Conservation (phyloP, 163 green algal genomes). For the Scenedesmus sp. region DNA sequence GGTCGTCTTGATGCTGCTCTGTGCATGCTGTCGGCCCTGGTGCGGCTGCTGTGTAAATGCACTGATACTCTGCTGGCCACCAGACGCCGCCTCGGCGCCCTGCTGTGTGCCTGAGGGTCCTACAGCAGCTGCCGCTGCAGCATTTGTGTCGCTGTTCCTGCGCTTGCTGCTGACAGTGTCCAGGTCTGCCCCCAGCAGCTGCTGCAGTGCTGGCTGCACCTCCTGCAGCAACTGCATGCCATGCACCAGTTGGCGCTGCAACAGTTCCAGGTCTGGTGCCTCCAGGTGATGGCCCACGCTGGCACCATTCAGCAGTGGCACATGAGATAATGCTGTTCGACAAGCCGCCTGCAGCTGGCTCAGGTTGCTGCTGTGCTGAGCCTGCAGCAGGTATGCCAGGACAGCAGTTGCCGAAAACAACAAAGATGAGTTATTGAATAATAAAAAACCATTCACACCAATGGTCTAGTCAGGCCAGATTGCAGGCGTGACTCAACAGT, state of each 20-base stretch:
- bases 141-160: not conserved
- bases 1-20: slow-evolving; percentile 34
- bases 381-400: not conserved
- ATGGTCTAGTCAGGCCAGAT: too few relatives aligned
- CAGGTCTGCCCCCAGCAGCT: slow-evolving; percentile 46
- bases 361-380: slow-evolving; percentile 17
- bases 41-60: not conserved
- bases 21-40: not conserved
- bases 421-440: too few relatives aligned
- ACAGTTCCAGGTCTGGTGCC: slow-evolving; percentile 28
- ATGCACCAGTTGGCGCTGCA: slow-evolving; percentile 39
- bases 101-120: not conserved
- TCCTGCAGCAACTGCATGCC: slow-evolving; percentile 34
- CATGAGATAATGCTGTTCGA: slow-evolving; percentile 30
- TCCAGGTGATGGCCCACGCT: slow-evolving; percentile 20
- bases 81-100: not conserved
- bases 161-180: not conserved
- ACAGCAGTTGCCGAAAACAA: not conserved
- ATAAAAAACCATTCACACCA: too few relatives aligned
- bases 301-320: slow-evolving; percentile 46
- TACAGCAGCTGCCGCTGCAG: not conserved
- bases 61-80: not conserved
- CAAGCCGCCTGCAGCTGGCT: slow-evolving; percentile 46
- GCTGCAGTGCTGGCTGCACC: slow-evolving; percentile 31
- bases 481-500: not conserved